A percentile compares a stretch with the other conserved stretches of the same genome.
Evolutionary conservation across 305 asterid species (phyloP).

Genomic region (Fraxinus velutina): DNA sequence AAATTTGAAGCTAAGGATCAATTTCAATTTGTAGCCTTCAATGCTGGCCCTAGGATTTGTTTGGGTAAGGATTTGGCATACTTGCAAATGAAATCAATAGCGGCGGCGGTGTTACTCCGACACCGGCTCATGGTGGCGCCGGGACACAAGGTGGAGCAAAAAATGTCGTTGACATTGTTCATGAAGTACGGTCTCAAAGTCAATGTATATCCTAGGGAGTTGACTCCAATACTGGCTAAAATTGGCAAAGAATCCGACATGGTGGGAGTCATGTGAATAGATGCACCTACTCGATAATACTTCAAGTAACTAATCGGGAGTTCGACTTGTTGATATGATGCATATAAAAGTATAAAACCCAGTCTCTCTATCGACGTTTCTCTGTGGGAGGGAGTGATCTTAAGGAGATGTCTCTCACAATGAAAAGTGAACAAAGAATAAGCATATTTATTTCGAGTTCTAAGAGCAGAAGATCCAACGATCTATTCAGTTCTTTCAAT

Average conservation of each 20-base stretch:
- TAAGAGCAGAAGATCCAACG: neutral
- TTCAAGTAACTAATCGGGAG: neutral
- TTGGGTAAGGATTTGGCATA: conserved; percentile 51
- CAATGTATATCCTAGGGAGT: too few relatives aligned
- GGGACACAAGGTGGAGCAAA: too few relatives aligned
- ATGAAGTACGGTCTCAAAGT: too few relatives aligned
- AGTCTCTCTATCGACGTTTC: conserved; percentile 17
- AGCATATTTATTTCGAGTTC: too few relatives aligned
- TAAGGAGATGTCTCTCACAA: conserved; percentile 26
- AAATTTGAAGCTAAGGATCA: conserved; percentile 39
- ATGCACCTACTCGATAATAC: neutral
- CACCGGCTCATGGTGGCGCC: conserved; percentile 27
- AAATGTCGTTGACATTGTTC: too few relatives aligned
- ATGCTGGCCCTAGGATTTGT: conserved; percentile 53
- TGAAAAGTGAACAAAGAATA: neutral
- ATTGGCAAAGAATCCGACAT: conserved; percentile 7
- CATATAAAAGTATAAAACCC: conserved; percentile 13
- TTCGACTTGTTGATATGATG: conserved; percentile 35
- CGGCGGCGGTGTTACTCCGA: conserved; percentile 51
- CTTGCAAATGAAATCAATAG: conserved; percentile 49
- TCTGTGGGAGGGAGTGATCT: conserved; percentile 26
- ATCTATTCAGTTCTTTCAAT: neutral
- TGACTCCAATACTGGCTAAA: conserved; percentile 17
- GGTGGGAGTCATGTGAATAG: neutral
- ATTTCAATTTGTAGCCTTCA: conserved; percentile 40